Base-by-base conservation (phyloP, 177 flowering plant genomes). In the Tripterygium wilfordii region DNA sequence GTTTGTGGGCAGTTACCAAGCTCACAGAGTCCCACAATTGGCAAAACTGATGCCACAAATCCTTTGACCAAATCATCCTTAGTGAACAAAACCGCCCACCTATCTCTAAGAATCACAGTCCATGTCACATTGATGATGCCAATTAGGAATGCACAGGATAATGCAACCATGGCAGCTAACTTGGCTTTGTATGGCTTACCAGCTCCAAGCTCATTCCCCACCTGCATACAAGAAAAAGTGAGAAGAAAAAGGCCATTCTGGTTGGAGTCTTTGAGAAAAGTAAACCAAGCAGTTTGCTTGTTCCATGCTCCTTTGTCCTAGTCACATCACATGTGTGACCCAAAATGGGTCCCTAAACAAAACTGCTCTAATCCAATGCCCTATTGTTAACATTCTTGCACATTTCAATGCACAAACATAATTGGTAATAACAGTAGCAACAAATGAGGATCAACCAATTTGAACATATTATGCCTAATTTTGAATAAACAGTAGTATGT, bases 1-100 rank as follows among this genome's bases (percentile, higher is more conserved):
- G n/a, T n/a, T n/a, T n/a, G n/a, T n/a, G 97, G 97, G 64, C 97
- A 90, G 75, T 90, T 90, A 5, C 91, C 96, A 1, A 90, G 84
- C 76, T 90, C 98, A 31, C 96, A 88, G 0, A 88, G 53, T 1
- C 98, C 98, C 52, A 91, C 69, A 10, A 91, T 74, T 3, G 98
- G 98, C 76, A 91, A 64, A 3, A 83, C 90, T 8, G 90, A 78
- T 0, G 83, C 82, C 3, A 89, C 98, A 8, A 91, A 37, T 1
- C 60, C 56, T 13, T 63, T 73, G 17, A 91, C 80, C 16, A 48
- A 42, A 21, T 60, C 60, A 16, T 90, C 96, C 23, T 66, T 56
- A 2, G 94, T 88, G 68, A 90, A 90, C 4, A 90, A 48, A 1
- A 61, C 66, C 2, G 85, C 88, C 98, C 98, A 88, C 26, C 68